These are phyloP conservation scores for Neurospora sp. DNA, from an alignment of 495 filamentous ascomycete genomes.

Conservation along the genomic window DNA sequence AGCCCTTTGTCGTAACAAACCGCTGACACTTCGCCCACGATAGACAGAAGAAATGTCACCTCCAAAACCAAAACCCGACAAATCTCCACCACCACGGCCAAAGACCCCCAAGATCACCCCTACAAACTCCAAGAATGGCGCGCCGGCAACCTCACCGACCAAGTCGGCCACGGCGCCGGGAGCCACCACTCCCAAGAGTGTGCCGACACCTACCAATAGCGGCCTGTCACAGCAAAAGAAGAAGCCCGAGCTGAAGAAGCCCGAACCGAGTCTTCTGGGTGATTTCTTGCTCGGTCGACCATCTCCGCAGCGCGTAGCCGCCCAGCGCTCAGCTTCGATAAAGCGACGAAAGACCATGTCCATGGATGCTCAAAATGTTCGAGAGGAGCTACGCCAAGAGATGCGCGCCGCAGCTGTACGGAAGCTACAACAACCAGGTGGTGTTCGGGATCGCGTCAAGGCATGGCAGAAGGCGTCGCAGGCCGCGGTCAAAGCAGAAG, in stretches of 20 bases:
- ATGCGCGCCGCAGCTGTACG: slow-evolving; percentile 39
- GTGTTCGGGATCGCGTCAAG: slow-evolving; percentile 58
- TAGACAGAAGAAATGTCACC: slow-evolving; percentile 19
- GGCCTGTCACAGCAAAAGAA: slow-evolving; percentile 16
- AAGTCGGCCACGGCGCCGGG: slow-evolving; percentile 12
- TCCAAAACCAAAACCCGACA: slow-evolving; percentile 16
- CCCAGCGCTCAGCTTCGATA: slow-evolving; percentile 23
- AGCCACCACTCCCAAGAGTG: slow-evolving; percentile 28
- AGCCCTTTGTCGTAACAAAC: not conserved
- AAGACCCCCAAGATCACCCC: slow-evolving; percentile 10
- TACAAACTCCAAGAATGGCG: slow-evolving; percentile 13
- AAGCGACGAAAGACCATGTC: slow-evolving; percentile 32
- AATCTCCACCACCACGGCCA: slow-evolving; percentile 8
- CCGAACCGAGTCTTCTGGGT: slow-evolving; percentile 36
- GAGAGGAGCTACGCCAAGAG: slow-evolving; percentile 33
- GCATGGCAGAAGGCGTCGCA: slow-evolving; percentile 67
- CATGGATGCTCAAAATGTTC: slow-evolving; percentile 27
- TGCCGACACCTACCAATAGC: slow-evolving; percentile 24
- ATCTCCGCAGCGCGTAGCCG: slow-evolving; percentile 32
- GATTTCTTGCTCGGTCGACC: slow-evolving; percentile 47
- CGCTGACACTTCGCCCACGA: slow-evolving; percentile 8
- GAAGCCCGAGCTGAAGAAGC: slow-evolving; percentile 12
- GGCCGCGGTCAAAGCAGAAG: slow-evolving; percentile 35
- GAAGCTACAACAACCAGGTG: slow-evolving; percentile 36
- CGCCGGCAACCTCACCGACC: slow-evolving; percentile 17